Conservation (phyloP, 2,329 filamentous ascomycete species). For the Alternaria sp. region DNA sequence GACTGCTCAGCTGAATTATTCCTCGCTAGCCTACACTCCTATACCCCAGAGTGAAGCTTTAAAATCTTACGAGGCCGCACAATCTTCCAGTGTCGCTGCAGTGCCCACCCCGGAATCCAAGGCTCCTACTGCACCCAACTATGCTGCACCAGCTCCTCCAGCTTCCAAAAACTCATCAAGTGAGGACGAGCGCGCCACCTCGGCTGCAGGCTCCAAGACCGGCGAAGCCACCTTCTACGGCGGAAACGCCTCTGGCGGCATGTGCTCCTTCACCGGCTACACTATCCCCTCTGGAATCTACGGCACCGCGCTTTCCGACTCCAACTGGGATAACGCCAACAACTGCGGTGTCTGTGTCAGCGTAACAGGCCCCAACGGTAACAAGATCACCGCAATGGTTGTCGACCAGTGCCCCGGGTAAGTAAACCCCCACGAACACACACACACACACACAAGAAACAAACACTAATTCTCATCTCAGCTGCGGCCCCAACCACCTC, state of each 20-base stretch:
- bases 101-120: constrained; percentile 9
- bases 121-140: constrained; percentile 16
- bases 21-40: neutral
- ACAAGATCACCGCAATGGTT: constrained; percentile 70
- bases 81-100: constrained; percentile 1
- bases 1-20: neutral
- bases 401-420: constrained; percentile 64
- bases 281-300: constrained; percentile 66
- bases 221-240: constrained; percentile 52
- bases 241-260: constrained; percentile 62
- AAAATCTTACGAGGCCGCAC: constrained; percentile 1
- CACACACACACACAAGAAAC: neutral
- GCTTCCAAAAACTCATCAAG: neutral
- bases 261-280: constrained; percentile 70
- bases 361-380: constrained; percentile 66
- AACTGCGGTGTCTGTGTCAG: constrained; percentile 70
- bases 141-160: constrained; percentile 4
- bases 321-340: constrained; percentile 64
- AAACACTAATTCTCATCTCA: neutral
- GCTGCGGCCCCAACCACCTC: constrained; percentile 63
- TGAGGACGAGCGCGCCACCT: neutral
- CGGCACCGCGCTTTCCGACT: constrained; percentile 68
- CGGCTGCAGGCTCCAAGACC: constrained; percentile 23
- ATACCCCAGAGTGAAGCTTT: constrained; percentile 8
- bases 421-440: neutral